Evolutionary conservation across 31 red algal genomes (phyloP).

Genomic region (Odonthalia washingtoniensis): DNA sequence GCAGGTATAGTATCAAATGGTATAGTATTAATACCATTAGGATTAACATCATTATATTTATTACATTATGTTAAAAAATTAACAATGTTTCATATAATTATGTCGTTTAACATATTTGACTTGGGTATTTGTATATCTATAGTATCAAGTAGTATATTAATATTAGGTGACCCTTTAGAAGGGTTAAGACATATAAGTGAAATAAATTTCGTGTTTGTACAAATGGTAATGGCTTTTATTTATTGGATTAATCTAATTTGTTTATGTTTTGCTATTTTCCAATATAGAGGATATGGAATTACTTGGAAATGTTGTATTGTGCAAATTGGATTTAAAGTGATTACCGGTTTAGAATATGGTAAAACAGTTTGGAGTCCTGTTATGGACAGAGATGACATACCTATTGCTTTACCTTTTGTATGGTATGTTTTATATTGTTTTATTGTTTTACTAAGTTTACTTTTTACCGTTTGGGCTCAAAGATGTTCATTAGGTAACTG

Average conservation of each 20-base stretch:
- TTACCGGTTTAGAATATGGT: constrained; percentile 48
- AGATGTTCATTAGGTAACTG: background rate
- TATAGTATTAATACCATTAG: constrained; percentile 56
- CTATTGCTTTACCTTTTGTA: constrained; percentile 45
- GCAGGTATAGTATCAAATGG: constrained; percentile 72
- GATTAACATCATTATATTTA: constrained; percentile 53
- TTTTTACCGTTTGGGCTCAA: constrained; percentile 39
- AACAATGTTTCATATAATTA: constrained; percentile 50
- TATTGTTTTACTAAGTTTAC: constrained; percentile 23
- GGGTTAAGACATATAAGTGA: constrained; percentile 74
- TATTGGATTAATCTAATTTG: constrained; percentile 59
- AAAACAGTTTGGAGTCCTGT: constrained; percentile 63
- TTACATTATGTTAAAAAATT: constrained; percentile 56
- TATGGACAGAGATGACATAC: constrained; percentile 63
- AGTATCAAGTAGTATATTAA: constrained; percentile 41
- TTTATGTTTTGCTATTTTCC: constrained; percentile 35
- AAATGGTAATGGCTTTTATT: constrained; percentile 50
- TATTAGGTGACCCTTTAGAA: constrained; percentile 72
- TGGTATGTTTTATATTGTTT: constrained; percentile 45
- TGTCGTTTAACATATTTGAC: constrained; percentile 71
- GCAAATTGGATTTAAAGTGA: constrained; percentile 29
- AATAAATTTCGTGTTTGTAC: constrained; percentile 71
- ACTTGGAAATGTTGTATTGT: constrained; percentile 48
- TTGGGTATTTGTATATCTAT: constrained; percentile 57
- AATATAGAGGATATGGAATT: constrained; percentile 41